These are phyloP conservation scores for Epichloe brachyelytri DNA, from an alignment of 2,329 filamentous ascomycete genomes.

Conservation along the genomic window DNA sequence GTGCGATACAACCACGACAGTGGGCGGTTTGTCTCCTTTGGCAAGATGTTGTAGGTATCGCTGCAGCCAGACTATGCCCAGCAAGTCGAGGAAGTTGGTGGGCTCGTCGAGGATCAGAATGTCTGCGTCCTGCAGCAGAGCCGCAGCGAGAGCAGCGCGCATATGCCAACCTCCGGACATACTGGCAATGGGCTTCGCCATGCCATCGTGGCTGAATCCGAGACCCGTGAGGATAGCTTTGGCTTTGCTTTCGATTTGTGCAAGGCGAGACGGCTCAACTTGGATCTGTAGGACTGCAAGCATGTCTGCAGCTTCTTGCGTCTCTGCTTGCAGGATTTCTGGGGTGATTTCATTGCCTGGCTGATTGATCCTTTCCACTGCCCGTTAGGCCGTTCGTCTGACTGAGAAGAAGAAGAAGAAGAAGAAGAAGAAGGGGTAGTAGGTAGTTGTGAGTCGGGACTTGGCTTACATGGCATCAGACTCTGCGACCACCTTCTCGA, in stretches of 20 bases:
- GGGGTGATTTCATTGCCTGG: constrained; percentile 42
- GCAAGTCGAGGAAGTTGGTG: constrained; percentile 73
- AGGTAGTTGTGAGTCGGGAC: too few relatives aligned
- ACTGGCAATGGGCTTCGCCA: constrained; percentile 46
- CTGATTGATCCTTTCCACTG: constrained; percentile 31
- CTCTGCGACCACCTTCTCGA: constrained; percentile 53
- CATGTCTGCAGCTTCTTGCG: constrained; percentile 55
- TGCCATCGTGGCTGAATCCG: constrained; percentile 52
- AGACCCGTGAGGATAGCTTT: constrained; percentile 54
- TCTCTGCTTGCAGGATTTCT: constrained; percentile 48
- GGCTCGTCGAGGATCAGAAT: constrained; percentile 77
- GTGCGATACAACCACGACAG: constrained; percentile 69
- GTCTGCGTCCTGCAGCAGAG: constrained; percentile 60
- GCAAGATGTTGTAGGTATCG: constrained; percentile 49
- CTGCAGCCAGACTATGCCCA: constrained; percentile 78
- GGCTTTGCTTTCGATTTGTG: constrained; percentile 52
- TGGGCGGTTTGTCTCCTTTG: constrained; percentile 41
- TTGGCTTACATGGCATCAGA: constrained; percentile 37
- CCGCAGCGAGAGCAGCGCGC: constrained; percentile 51
- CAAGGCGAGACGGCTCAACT: constrained; percentile 51
- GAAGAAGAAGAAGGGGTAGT: not conserved
- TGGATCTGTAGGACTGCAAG: constrained; percentile 56
- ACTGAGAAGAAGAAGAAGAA: not conserved
- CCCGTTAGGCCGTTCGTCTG: not conserved
- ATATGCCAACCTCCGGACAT: constrained; percentile 71